A percentile compares a stretch with the other conserved stretches of the same genome.
phyloP scores from a whole-genome alignment of 352 stramenopile species.

The Globisporangium viniferum region DNA sequence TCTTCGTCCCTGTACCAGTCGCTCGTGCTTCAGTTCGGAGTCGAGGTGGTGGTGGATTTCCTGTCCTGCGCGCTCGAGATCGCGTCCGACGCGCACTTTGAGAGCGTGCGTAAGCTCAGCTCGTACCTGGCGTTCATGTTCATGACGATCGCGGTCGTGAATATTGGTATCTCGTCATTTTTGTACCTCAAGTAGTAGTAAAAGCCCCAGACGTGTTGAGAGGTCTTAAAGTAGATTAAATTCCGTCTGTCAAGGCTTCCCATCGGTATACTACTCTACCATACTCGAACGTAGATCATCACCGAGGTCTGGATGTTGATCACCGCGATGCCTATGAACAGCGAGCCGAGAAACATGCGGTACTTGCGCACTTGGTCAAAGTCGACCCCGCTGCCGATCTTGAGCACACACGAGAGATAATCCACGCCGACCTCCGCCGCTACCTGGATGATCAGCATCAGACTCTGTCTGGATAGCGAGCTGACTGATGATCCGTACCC shows the following conservation, averaged over 20 bases:
- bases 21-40: slow-evolving; percentile 1
- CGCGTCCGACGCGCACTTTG: slow-evolving; percentile 8
- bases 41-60: slow-evolving; percentile 10
- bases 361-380: neutral
- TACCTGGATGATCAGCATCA: slow-evolving; percentile 1
- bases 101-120: slow-evolving; percentile 19
- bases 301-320: too few relatives aligned
- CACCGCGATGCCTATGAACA: too few relatives aligned
- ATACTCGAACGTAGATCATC: too few relatives aligned
- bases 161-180: slow-evolving; percentile 33
- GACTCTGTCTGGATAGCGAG: neutral
- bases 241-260: too few relatives aligned
- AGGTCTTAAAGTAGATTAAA: too few relatives aligned
- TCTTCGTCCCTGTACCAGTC: neutral
- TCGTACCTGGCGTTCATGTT: slow-evolving; percentile 32
- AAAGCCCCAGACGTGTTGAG: too few relatives aligned
- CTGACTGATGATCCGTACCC: neutral
- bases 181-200: slow-evolving; percentile 26
- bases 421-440: neutral
- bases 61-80: slow-evolving; percentile 9
- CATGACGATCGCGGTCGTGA: slow-evolving; percentile 28
- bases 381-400: neutral
- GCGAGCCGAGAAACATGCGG: too few relatives aligned
- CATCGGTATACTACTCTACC: too few relatives aligned
- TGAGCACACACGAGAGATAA: neutral